Percentiles rank a stretch among this genome's conserved stretches.
Conservation (phyloP, 345 rosid species). For the Passiflora organensis region DNA sequence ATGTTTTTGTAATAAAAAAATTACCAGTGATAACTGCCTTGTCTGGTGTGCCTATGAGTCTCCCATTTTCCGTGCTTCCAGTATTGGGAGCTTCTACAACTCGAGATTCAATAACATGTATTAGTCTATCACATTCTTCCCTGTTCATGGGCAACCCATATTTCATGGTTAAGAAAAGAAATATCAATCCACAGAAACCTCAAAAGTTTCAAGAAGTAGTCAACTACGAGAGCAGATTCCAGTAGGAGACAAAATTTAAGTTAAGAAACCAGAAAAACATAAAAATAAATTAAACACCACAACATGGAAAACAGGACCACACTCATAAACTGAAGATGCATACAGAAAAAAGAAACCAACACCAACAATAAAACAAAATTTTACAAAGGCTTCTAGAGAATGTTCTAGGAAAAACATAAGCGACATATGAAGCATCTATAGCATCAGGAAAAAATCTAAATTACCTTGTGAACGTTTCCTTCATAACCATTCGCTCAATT, state of each 20-base stretch:
- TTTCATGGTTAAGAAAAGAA: slow-evolving; percentile 10
- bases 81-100: slow-evolving; percentile 37
- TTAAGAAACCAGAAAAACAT: no score
- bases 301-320: no score
- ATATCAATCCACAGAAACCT: no score
- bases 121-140: slow-evolving; percentile 74
- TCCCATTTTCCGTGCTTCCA: slow-evolving; percentile 24
- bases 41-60: slow-evolving; percentile 16
- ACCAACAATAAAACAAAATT: background rate
- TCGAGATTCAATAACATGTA: slow-evolving; percentile 62
- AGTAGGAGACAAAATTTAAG: background rate
- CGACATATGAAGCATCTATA: background rate
- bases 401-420: slow-evolving; percentile 1
- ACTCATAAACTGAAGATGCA: background rate
- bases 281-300: no score
- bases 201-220: background rate
- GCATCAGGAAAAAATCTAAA: background rate
- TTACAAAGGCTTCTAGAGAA: slow-evolving; percentile 2
- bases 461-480: slow-evolving; percentile 82
- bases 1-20: slow-evolving; percentile 23
- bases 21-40: slow-evolving; percentile 34
- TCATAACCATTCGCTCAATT: slow-evolving; percentile 70
- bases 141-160: slow-evolving; percentile 39
- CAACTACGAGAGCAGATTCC: background rate
- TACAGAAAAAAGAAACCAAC: background rate